These are phyloP conservation scores for Lipomyces anomalus DNA, from an alignment of 805 yeast species.

Conservation along the genomic window DNA sequence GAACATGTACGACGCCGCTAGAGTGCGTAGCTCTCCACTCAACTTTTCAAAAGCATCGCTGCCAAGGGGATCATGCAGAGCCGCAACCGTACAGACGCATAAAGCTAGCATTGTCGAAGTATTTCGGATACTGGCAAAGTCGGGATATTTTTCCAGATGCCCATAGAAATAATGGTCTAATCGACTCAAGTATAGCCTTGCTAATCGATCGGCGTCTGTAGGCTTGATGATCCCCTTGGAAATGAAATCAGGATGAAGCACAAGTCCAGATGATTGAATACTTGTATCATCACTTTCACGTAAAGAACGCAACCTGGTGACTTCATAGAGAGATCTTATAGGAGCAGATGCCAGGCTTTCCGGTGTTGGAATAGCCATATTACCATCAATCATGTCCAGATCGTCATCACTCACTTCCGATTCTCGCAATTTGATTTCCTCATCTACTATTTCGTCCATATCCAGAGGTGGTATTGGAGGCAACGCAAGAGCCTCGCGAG, in stretches of 20 bases:
- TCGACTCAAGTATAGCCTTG: conserved; percentile 7
- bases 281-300: background rate
- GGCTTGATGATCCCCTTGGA: conserved; percentile 12
- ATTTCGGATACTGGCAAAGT: conserved; percentile 8
- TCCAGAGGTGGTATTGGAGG: conserved; percentile 12
- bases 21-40: conserved; percentile 8
- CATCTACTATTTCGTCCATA: conserved; percentile 13
- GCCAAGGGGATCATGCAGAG: conserved; percentile 18
- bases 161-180: conserved; percentile 19
- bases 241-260: conserved; percentile 15
- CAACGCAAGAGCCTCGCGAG: conserved; percentile 7
- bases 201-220: conserved; percentile 13
- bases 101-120: conserved; percentile 13
- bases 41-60: conserved; percentile 14
- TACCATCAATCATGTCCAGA: background rate
- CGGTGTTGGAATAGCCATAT: conserved; percentile 1
- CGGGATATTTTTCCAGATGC: conserved; percentile 10
- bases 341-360: conserved; percentile 19
- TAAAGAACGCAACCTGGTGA: conserved; percentile 3
- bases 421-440: conserved; percentile 10
- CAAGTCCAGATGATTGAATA: conserved; percentile 11
- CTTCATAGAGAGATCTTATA: conserved; percentile 14
- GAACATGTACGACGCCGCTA: conserved; percentile 8
- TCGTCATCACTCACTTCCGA: conserved; percentile 7
- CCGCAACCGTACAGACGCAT: conserved; percentile 12